A percentile compares a stretch with the other conserved stretches of the same genome.
Evolutionary conservation across 202 grass and related monocot genomes (phyloP).

Genomic region (Brachypodium distachyon): DNA sequence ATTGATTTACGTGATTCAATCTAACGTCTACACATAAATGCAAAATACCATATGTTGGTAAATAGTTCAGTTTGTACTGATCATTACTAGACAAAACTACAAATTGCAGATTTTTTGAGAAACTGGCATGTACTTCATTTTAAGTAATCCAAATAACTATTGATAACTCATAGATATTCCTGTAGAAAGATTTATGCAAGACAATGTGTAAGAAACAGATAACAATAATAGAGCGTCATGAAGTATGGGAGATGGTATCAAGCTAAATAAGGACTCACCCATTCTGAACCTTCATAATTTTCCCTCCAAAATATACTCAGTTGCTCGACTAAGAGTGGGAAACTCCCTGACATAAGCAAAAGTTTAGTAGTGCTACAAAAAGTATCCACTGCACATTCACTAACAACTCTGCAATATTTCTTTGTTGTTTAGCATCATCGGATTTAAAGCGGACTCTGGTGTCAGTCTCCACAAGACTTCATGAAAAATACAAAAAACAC

Average conservation of each 20-base stretch:
- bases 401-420: not conserved
- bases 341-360: constrained; percentile 37
- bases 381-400: too few species aligned
- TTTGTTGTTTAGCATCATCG: not conserved
- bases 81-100: not conserved
- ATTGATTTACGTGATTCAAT: not conserved
- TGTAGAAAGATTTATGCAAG: not conserved
- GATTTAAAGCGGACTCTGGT: not conserved
- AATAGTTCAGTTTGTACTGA: not conserved
- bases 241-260: not conserved
- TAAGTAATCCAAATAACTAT: constrained; percentile 11
- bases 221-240: not conserved
- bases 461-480: not conserved
- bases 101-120: not conserved
- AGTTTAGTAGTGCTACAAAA: not conserved
- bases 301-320: constrained; percentile 80
- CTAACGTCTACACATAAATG: constrained; percentile 1
- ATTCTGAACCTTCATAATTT: constrained; percentile 95
- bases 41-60: not conserved
- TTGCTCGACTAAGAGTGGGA: constrained; percentile 42
- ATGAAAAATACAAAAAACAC: not conserved
- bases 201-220: not conserved
- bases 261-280: constrained; percentile 46
- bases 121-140: not conserved
- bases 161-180: not conserved